Base-by-base conservation (phyloP, 257 asterid genomes). In the Solanum pinnatisectum region DNA sequence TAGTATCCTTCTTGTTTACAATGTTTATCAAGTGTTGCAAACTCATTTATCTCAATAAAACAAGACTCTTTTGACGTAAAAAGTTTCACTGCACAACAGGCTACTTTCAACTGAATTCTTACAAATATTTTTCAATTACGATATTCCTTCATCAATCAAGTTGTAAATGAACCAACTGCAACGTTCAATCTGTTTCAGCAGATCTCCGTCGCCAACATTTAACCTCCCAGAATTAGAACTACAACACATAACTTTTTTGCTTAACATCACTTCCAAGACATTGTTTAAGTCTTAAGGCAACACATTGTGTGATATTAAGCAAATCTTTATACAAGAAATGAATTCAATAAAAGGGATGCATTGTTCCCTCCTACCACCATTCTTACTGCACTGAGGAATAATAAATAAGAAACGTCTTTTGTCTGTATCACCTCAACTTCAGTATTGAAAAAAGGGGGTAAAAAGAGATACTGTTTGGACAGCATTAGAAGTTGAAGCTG, bases 401-500 rank as follows among this genome's bases (percentile, higher is more conserved):
- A 8, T 4, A 22, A 23, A 63, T 63, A 63, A 1, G 15, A 63
- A 10, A 63, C 0, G 30, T 4, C 15, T 63, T 63, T 63, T 4
- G 30, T 63, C 71, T 23, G 70, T 63, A 63, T 23, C 3, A 2
- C 70, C 30, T 63, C 70, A 23, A 63, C 3, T 63, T 63, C 3
- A 23, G 32, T 23, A 10, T n/a, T 23, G 27, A 1, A 0, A 63
- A 63, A 25, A n/a, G 0, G 0, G 15, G 1, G 27, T 23, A 60
- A 56, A 56, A 56, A 56, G 67, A 20, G 67, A 20, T 59, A 7
- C 4, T 63, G 15, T 63, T 63, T 4, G 32, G 14, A 10, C 70
- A 23, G 27, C 1, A 0, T n/a, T 63, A 23, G 30, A 63, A 23
- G 32, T 9, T 63, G 71, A 23, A 10, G 32, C 32, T 25, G 30